Evolutionary conservation across 192 early-diverging fungal species (phyloP), one percentile per base, ranked within the genome.

Genomic region (Podila clonocystis): DNA sequence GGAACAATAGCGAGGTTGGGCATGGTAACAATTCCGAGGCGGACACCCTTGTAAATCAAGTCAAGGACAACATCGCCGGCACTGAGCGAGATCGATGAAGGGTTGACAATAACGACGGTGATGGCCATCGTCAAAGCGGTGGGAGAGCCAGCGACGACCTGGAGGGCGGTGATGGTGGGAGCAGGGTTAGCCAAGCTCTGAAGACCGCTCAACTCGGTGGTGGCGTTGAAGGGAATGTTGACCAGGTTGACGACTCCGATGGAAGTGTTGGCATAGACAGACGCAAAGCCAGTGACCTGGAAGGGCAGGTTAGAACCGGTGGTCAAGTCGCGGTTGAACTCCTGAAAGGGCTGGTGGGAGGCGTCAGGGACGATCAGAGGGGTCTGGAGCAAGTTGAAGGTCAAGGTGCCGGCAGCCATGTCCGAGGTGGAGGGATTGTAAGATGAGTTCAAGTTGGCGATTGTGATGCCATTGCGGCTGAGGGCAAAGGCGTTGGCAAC

Each of bases 31-130:
- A 62, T 61, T 49, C 88, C 88, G 61, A 88, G 73, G 1, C 58
- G 12, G 9, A 65, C 68, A 63, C 67, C 66, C 29, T 76, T 62
- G 41, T 82, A 83, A 6, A 83, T 36, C 75, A 89, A 72, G 17
- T 62, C 59, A n/a, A 87, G 83, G 31, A 49, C 48, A 13, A 86
- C 86, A 64, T 88, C 85, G 26, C 85, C 85, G 48, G 79, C 70
- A 5, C 36, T 36, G 38, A 89, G 83, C 8, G 70, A 72, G 41
- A 88, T 75, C 20, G 64, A 73, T 29, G 86, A 82, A 30, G 88
- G 87, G 62, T 89, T 88, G 58, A 33, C 15, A 65, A 89, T 84
- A 8, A 70, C 63, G 15, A 79, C 78, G 38, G 60, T 38, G 68
- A 89, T 83, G 9, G 67, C 70, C 55, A 89, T 45, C 5, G 82